phyloP scores from a whole-genome alignment of 164 flowering plant species.

The Aristolochia californica region DNA sequence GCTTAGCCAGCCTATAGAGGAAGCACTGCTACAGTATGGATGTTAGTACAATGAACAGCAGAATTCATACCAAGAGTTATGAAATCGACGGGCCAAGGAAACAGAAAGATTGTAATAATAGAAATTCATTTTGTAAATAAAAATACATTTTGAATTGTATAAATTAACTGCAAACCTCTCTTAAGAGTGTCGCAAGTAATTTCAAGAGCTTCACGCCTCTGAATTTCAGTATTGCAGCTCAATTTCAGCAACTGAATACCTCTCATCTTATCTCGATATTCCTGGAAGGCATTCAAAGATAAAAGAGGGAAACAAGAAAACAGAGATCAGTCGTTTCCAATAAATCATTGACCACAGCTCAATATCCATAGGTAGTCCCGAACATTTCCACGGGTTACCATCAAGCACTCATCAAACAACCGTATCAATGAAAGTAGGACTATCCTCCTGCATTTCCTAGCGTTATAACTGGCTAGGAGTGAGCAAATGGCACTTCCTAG shows the following conservation, averaged over 20 bases:
- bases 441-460: not conserved
- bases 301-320: not conserved
- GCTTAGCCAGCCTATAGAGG: too few relatives aligned
- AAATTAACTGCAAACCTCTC: slow-evolving; percentile 17
- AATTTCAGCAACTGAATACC: slow-evolving; percentile 33
- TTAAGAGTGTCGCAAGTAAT: slow-evolving; percentile 28
- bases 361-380: not conserved
- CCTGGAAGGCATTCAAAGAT: slow-evolving; percentile 16
- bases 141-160: too few relatives aligned
- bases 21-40: too few relatives aligned
- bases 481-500: too few relatives aligned
- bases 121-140: too few relatives aligned
- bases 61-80: too few relatives aligned
- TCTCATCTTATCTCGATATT: slow-evolving; percentile 19
- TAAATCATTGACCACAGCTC: not conserved
- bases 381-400: not conserved
- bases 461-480: too few relatives aligned
- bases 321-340: not conserved
- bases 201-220: slow-evolving; percentile 41
- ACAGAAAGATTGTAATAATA: too few relatives aligned
- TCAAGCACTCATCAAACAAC: not conserved
- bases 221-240: slow-evolving; percentile 22
- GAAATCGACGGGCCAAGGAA: too few relatives aligned
- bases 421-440: not conserved
- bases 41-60: too few relatives aligned